phyloP scores from a whole-genome alignment of 1,284 basidiomycete species.

The Spongiforma sp. region DNA sequence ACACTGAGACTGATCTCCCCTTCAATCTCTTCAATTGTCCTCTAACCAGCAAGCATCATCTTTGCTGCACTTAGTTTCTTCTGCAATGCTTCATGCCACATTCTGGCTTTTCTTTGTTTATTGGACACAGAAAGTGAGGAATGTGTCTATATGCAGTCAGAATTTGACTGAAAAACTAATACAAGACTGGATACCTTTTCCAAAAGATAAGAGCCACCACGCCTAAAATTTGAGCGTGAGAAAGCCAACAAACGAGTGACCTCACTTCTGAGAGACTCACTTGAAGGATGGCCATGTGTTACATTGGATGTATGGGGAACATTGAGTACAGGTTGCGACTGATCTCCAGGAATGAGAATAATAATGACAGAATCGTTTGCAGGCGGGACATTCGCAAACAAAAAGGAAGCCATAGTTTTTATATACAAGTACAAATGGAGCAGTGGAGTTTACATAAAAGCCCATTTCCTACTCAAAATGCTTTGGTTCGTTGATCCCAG shows the following conservation, averaged over 20 bases:
- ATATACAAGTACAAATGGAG: slow-evolving; percentile 1
- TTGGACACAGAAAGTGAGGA: slow-evolving; percentile 5
- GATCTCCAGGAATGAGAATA: background rate
- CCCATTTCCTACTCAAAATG: background rate
- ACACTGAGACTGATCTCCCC: slow-evolving; percentile 4
- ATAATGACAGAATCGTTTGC: background rate
- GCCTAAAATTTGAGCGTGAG: background rate
- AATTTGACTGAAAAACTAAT: slow-evolving; percentile 1
- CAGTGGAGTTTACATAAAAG: background rate
- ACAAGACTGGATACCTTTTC: background rate
- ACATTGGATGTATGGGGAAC: background rate
- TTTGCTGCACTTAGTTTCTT: slow-evolving; percentile 3
- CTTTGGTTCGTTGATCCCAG: background rate
- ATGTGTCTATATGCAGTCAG: background rate
- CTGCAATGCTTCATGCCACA: slow-evolving; percentile 4
- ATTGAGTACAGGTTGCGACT: background rate
- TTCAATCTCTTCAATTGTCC: slow-evolving; percentile 3
- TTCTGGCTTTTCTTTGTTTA: slow-evolving; percentile 5
- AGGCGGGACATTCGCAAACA: background rate
- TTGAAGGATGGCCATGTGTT: background rate
- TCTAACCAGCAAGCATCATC: slow-evolving; percentile 5
- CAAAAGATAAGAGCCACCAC: background rate
- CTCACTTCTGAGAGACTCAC: slow-evolving; percentile 1
- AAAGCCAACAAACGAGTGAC: background rate
- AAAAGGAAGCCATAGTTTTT: background rate